These are phyloP conservation scores for Pisolithus microcarpus DNA, from an alignment of 768 basidiomycete species.

Conservation along the genomic window DNA sequence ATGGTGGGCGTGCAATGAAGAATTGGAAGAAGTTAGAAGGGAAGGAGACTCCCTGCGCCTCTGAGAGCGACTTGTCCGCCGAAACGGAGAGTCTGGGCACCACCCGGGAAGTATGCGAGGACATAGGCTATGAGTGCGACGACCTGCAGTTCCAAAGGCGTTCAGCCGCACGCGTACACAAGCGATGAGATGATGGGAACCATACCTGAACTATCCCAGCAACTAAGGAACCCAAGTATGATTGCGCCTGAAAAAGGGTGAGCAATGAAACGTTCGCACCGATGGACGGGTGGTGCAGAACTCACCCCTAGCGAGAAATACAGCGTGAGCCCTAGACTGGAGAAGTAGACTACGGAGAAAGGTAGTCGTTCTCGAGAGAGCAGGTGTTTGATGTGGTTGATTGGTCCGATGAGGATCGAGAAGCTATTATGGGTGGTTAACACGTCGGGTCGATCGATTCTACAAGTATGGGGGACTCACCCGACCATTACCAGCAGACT, in stretches of 20 bases:
- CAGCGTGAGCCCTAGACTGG: slow-evolving; percentile 76
- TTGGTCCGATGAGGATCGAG: slow-evolving; percentile 80
- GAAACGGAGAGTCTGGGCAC: slow-evolving; percentile 69
- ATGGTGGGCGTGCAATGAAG: not conserved
- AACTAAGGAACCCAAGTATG: slow-evolving; percentile 81
- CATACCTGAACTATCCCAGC: slow-evolving; percentile 74
- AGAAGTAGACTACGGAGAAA: slow-evolving; percentile 78
- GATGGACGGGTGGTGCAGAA: not conserved
- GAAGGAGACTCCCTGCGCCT: slow-evolving; percentile 76
- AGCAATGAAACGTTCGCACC: not conserved
- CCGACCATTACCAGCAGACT: slow-evolving; percentile 95
- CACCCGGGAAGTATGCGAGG: slow-evolving; percentile 93
- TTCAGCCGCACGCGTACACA: not conserved
- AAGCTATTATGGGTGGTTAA: slow-evolving; percentile 40
- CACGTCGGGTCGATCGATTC: not conserved
- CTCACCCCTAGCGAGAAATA: slow-evolving; percentile 88
- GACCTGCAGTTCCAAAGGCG: slow-evolving; percentile 37
- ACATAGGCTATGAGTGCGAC: slow-evolving; percentile 83
- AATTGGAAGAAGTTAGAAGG: slow-evolving; percentile 43
- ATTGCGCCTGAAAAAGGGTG: slow-evolving; percentile 50
- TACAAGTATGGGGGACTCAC: slow-evolving; percentile 34
- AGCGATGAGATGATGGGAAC: not conserved
- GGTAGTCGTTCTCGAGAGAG: slow-evolving; percentile 76
- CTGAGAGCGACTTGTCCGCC: slow-evolving; percentile 77
- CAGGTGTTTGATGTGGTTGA: slow-evolving; percentile 88